Evolutionary conservation across 2,329 filamentous ascomycete genomes (phyloP).

Genomic region (Akanthomyces dipterigenus): DNA sequence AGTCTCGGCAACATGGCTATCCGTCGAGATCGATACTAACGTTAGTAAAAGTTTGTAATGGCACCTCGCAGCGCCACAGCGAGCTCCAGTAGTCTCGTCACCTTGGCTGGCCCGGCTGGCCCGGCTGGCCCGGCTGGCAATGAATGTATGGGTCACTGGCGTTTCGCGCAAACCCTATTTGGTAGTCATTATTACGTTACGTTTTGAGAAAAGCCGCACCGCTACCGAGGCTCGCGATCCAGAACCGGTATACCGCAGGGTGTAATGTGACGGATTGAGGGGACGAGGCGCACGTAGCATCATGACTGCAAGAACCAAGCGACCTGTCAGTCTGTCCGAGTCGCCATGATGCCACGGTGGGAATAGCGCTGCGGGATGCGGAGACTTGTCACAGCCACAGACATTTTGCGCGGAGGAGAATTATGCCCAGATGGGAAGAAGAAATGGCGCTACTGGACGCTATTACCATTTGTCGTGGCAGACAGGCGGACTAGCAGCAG

Average conservation of each 20-base stretch:
- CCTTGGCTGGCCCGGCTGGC: too few relatives aligned
- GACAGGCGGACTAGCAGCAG: neutral
- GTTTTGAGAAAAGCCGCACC: neutral
- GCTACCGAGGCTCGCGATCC: neutral
- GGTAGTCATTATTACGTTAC: neutral
- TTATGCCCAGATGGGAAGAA: neutral
- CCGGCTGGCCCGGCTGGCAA: too few relatives aligned
- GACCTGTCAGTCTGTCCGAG: neutral
- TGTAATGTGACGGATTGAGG: neutral
- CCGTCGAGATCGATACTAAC: neutral
- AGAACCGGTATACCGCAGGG: neutral
- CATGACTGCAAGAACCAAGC: neutral
- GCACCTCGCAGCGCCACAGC: neutral
- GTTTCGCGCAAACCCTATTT: slow-evolving; percentile 10
- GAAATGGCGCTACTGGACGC: neutral
- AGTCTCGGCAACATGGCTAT: neutral
- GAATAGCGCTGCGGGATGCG: neutral
- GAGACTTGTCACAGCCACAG: neutral
- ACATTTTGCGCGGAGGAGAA: neutral
- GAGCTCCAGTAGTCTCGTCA: neutral
- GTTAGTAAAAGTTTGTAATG: neutral
- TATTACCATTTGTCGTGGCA: neutral
- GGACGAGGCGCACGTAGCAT: neutral
- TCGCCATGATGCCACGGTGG: neutral
- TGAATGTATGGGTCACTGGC: slow-evolving; percentile 7